These are phyloP conservation scores for Heterobasidion annosum DNA, from an alignment of 1,284 basidiomycete genomes.

Conservation along the genomic window DNA sequence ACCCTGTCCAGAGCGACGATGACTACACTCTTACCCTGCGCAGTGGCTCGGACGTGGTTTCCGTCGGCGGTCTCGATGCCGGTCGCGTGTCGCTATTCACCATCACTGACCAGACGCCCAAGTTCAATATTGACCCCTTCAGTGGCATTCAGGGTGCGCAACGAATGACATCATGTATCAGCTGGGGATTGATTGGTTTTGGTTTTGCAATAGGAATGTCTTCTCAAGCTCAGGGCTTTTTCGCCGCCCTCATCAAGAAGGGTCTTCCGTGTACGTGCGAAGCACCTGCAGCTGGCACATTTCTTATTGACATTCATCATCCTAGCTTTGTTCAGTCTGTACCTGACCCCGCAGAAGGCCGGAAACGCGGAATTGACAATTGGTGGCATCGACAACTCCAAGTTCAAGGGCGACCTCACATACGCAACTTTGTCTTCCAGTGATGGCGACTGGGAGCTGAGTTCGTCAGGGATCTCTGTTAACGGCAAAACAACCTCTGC, in stretches of 20 bases:
- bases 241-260: conserved; percentile 32
- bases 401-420: conserved; percentile 38
- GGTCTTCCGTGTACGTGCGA: conserved; percentile 35
- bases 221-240: conserved; percentile 34
- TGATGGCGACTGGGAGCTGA: conserved; percentile 35
- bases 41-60: conserved; percentile 27
- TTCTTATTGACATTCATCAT: neutral
- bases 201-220: conserved; percentile 31
- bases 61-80: conserved; percentile 33
- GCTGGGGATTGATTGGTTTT: conserved; percentile 11
- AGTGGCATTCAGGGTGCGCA: neutral
- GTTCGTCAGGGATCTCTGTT: conserved; percentile 36
- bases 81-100: conserved; percentile 31
- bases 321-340: conserved; percentile 43
- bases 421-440: conserved; percentile 28
- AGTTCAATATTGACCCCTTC: conserved; percentile 34
- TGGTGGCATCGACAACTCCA: conserved; percentile 41
- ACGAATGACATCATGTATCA: neutral
- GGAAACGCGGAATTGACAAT: conserved; percentile 46
- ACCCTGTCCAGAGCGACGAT: conserved; percentile 35
- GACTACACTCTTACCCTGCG: conserved; percentile 29
- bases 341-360: conserved; percentile 36
- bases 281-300: too few relatives aligned
- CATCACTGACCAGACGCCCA: conserved; percentile 40
- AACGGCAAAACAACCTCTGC: conserved; percentile 40